A percentile compares a stretch with the other conserved stretches of the same genome.
Evolutionary conservation across 2,329 filamentous ascomycete genomes (phyloP).

Genomic region (Atkinsonella texensis): DNA sequence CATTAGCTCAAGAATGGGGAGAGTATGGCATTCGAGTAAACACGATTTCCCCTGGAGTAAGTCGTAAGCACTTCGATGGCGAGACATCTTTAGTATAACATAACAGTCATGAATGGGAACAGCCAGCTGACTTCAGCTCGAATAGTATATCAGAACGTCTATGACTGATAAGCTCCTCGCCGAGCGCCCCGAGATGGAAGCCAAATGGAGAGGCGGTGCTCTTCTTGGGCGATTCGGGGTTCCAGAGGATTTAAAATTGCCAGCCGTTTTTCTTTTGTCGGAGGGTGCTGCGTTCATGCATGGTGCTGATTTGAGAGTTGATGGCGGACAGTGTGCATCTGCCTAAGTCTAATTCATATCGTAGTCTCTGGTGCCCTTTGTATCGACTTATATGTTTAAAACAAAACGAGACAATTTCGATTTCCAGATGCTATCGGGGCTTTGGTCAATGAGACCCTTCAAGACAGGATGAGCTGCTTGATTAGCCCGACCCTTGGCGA

Average conservation of each 20-base stretch:
- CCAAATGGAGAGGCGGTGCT: slow-evolving; percentile 70
- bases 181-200: slow-evolving; percentile 54
- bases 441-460: slow-evolving; percentile 14
- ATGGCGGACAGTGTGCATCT: slow-evolving; percentile 48
- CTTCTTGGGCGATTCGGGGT: slow-evolving; percentile 63
- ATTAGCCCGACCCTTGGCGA: slow-evolving; percentile 41
- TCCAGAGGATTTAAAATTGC: slow-evolving; percentile 59
- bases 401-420: too few relatives aligned
- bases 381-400: too few relatives aligned
- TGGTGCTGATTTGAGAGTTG: slow-evolving; percentile 56
- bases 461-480: slow-evolving; percentile 31
- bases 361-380: too few relatives aligned
- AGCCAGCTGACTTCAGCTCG: neutral
- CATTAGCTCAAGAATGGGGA: slow-evolving; percentile 51
- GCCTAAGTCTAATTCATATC: neutral
- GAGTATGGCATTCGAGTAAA: slow-evolving; percentile 52
- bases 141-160: slow-evolving; percentile 58
- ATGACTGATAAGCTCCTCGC: slow-evolving; percentile 77
- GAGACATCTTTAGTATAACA: neutral
- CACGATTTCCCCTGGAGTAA: slow-evolving; percentile 48
- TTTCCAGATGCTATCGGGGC: slow-evolving; percentile 7
- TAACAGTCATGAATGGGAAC: neutral
- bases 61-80: slow-evolving; percentile 4
- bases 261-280: slow-evolving; percentile 60
- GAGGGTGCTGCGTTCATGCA: slow-evolving; percentile 67